Conservation (phyloP, 768 basidiomycete genomes). For the Trametes meyenii region DNA sequence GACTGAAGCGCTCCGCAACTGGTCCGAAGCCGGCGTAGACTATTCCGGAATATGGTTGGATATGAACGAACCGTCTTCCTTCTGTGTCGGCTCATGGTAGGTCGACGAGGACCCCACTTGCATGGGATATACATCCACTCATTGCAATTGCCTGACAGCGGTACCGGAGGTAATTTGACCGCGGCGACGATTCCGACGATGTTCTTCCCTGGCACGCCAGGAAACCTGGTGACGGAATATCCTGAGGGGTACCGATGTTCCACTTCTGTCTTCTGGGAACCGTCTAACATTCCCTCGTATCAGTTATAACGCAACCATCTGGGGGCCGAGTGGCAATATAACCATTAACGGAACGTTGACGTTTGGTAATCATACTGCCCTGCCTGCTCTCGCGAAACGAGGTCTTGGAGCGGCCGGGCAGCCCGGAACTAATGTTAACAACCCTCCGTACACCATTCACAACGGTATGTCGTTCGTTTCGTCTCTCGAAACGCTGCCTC, state of each 20-base stretch:
- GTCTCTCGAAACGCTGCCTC: constrained; percentile 1
- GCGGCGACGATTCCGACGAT: constrained; percentile 58
- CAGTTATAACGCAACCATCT: constrained; percentile 38
- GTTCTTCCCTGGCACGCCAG: constrained; percentile 59
- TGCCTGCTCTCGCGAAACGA: constrained; percentile 38
- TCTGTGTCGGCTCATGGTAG: constrained; percentile 64
- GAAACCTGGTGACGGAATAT: constrained; percentile 55
- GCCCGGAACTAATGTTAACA: constrained; percentile 51
- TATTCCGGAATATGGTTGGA: constrained; percentile 71
- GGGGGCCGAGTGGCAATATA: constrained; percentile 74
- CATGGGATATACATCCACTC: neutral
- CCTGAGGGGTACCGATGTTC: constrained; percentile 62
- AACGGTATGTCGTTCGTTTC: constrained; percentile 50
- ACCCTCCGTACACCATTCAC: constrained; percentile 71
- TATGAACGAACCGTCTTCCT: constrained; percentile 70
- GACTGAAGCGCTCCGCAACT: constrained; percentile 61
- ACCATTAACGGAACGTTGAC: constrained; percentile 69
- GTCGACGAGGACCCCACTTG: constrained; percentile 13
- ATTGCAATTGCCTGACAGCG: constrained; percentile 39
- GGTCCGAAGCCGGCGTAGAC: constrained; percentile 54
- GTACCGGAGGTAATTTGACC: constrained; percentile 53
- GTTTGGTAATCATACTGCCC: constrained; percentile 35
- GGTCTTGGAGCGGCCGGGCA: constrained; percentile 55
- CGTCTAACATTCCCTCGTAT: neutral
- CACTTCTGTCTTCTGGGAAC: neutral